Conservation (phyloP, 495 filamentous ascomycete genomes). For the Rhypophila decipiens region DNA sequence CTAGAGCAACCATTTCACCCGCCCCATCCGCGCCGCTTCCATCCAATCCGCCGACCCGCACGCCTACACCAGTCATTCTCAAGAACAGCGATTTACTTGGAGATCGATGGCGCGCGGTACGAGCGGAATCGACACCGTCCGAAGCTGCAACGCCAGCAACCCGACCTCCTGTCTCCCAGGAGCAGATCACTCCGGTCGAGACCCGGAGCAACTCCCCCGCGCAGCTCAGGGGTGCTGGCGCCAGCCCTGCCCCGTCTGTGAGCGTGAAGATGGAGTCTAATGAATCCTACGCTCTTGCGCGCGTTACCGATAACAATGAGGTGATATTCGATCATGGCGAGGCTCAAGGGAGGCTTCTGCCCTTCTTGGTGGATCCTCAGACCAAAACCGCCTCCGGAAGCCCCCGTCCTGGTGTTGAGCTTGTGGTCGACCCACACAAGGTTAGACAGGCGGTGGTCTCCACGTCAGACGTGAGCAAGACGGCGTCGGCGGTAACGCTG, state of each 20-base stretch:
- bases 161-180: neutral
- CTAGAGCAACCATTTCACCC: neutral
- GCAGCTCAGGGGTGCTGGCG: neutral
- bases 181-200: neutral
- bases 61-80: neutral
- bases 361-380: slow-evolving; percentile 11
- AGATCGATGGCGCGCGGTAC: neutral
- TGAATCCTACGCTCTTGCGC: neutral
- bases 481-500: slow-evolving; percentile 8
- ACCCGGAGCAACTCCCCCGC: neutral
- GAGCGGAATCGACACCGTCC: neutral
- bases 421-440: slow-evolving; percentile 18
- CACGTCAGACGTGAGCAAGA: neutral
- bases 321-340: neutral
- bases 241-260: neutral
- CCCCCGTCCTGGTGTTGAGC: neutral
- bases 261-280: neutral
- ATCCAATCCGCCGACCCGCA: neutral
- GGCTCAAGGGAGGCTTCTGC: slow-evolving; percentile 1
- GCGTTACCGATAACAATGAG: neutral
- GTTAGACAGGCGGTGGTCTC: slow-evolving; percentile 10
- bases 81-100: neutral
- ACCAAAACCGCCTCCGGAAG: slow-evolving; percentile 4
- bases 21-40: neutral
- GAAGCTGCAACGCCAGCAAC: neutral